Evolutionary conservation across 768 basidiomycete genomes (phyloP).

Genomic region (Strobilomyces echinocephalus): DNA sequence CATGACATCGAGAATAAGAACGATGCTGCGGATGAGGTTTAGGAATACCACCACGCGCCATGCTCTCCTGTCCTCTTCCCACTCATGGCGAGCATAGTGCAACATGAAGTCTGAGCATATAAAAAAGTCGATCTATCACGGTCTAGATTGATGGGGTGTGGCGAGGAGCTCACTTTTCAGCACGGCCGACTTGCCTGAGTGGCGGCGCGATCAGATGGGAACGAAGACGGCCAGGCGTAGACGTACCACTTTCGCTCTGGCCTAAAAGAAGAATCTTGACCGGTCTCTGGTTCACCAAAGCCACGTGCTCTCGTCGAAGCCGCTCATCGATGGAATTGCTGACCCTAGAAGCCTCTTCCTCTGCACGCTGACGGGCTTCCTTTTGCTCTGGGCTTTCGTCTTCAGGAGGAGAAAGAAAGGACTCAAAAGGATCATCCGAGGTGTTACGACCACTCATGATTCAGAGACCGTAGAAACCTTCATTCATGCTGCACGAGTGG

Average conservation of each 20-base stretch:
- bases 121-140: background rate
- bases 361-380: conserved; percentile 50
- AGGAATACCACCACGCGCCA: conserved; percentile 77
- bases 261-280: conserved; percentile 74
- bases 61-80: conserved; percentile 61
- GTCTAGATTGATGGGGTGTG: background rate
- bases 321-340: conserved; percentile 76
- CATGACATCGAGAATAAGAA: conserved; percentile 55
- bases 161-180: conserved; percentile 55
- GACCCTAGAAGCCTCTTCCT: conserved; percentile 57
- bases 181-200: conserved; percentile 65
- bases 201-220: background rate
- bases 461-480: too few relatives aligned
- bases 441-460: too few relatives aligned
- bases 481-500: too few relatives aligned
- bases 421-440: conserved; percentile 60
- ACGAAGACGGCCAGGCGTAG: background rate
- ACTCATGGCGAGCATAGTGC: conserved; percentile 64
- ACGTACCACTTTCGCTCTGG: conserved; percentile 64
- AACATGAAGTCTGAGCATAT: conserved; percentile 58
- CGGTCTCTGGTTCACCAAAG: conserved; percentile 57
- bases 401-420: conserved; percentile 58
- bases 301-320: conserved; percentile 55
- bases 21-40: conserved; percentile 73
- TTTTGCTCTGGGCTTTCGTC: conserved; percentile 59